Evolutionary conservation across 208 protist genomes (phyloP).

Genomic region (Acanthamoeba castellanii): DNA sequence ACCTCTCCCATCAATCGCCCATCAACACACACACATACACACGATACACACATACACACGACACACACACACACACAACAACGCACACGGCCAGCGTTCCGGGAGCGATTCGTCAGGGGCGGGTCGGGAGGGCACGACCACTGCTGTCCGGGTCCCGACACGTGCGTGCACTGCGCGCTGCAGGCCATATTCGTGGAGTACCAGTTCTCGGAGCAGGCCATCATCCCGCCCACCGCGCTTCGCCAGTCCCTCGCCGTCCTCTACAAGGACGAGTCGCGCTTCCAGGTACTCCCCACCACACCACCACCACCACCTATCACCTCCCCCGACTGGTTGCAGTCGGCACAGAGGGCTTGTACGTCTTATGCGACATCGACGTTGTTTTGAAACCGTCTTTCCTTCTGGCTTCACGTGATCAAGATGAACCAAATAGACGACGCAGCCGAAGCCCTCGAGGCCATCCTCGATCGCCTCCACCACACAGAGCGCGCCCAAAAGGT

Average conservation of each 20-base stretch:
- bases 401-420: background rate
- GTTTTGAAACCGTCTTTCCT: background rate
- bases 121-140: background rate
- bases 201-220: conserved; percentile 53
- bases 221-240: conserved; percentile 27
- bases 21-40: no score
- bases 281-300: background rate
- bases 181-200: conserved; percentile 28
- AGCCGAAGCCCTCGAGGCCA: conserved; percentile 14
- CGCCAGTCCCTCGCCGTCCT: background rate
- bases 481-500: background rate
- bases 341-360: no score
- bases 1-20: no score
- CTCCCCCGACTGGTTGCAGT: no score
- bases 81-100: background rate
- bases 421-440: conserved; percentile 37
- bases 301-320: no score
- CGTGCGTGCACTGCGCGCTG: conserved; percentile 1
- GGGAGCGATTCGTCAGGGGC: conserved; percentile 1
- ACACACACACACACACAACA: no score
- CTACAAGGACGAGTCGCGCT: conserved; percentile 49
- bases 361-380: no score
- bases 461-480: conserved; percentile 15
- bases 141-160: background rate
- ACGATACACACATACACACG: no score